Evolutionary conservation across 2,329 filamentous ascomycete genomes (phyloP).

Genomic region (Gaeumannomyces sp.): DNA sequence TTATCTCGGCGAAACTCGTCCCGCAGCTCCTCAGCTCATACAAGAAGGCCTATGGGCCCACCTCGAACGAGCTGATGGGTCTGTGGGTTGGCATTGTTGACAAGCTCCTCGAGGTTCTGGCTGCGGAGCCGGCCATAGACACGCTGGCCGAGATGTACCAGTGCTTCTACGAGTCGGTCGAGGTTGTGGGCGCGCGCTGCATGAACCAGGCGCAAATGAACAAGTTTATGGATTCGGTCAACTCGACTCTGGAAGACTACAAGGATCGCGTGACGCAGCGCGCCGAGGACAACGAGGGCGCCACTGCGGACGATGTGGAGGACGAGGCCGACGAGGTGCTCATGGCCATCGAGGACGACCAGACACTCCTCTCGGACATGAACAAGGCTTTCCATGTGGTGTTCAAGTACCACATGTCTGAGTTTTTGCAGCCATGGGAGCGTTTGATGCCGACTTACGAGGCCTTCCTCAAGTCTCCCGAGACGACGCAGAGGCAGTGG

Average conservation of each 20-base stretch:
- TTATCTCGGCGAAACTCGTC: conserved; percentile 89
- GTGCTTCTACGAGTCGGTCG: conserved; percentile 97
- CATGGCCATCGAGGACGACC: conserved; percentile 93
- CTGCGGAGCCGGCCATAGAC: conserved; percentile 90
- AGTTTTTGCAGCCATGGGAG: conserved; percentile 86
- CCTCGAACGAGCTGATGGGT: conserved; percentile 70
- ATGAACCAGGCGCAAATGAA: conserved; percentile 74
- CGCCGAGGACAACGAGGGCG: conserved; percentile 69
- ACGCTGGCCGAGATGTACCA: conserved; percentile 98
- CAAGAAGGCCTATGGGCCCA: conserved; percentile 81
- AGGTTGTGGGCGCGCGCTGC: conserved; percentile 83
- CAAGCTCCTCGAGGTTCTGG: conserved; percentile 88
- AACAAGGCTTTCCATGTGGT: conserved; percentile 99
- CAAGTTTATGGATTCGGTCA: conserved; percentile 79
- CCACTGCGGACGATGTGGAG: conserved; percentile 78
- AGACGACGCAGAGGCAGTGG: conserved; percentile 94
- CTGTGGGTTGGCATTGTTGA: conserved; percentile 83
- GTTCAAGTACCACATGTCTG: conserved; percentile 88
- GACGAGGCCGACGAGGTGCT: conserved; percentile 79
- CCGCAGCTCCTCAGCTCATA: conserved; percentile 89
- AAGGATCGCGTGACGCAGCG: conserved; percentile 78
- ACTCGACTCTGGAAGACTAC: conserved; percentile 86
- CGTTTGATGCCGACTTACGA: conserved; percentile 79
- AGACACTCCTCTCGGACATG: conserved; percentile 95
- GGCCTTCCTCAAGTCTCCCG: conserved; percentile 70